Evolutionary conservation across 345 rosid species (phyloP).

Genomic region (Rhizophora mangle): DNA sequence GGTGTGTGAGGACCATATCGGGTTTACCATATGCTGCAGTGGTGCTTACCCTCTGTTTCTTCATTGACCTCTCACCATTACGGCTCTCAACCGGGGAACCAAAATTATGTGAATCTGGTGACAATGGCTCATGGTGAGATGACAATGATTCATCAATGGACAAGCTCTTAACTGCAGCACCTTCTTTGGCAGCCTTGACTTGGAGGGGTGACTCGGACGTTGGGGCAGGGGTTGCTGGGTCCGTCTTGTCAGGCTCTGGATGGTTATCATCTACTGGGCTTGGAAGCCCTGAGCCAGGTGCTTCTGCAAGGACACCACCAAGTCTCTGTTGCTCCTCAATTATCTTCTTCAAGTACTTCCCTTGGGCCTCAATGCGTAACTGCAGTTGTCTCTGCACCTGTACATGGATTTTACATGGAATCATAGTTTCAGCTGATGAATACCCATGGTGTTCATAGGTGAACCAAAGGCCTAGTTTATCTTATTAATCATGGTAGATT

Average conservation of each 20-base stretch:
- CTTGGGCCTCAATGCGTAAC: constrained; percentile 95
- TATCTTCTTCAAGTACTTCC: constrained; percentile 95
- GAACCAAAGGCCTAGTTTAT: too few species aligned
- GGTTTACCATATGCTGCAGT: constrained; percentile 42
- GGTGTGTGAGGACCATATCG: constrained; percentile 54
- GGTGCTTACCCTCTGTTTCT: constrained; percentile 62
- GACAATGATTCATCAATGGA: constrained; percentile 81
- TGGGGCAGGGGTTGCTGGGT: constrained; percentile 91
- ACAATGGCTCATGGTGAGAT: constrained; percentile 73
- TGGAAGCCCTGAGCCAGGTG: constrained; percentile 42
- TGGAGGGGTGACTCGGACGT: constrained; percentile 72
- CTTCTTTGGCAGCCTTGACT: constrained; percentile 64
- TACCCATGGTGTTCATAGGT: too few species aligned
- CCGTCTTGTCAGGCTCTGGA: constrained; percentile 61
- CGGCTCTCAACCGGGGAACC: constrained; percentile 61
- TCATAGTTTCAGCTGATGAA: background rate
- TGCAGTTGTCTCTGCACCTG: constrained; percentile 98
- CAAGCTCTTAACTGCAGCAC: constrained; percentile 60
- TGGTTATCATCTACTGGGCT: constrained; percentile 43
- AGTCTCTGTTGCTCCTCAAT: constrained; percentile 96
- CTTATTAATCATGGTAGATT: too few species aligned
- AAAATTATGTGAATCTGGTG: constrained; percentile 76
- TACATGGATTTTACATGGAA: background rate
- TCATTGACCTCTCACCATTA: constrained; percentile 54
- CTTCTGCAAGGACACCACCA: constrained; percentile 63